Evolutionary conservation across 257 asterid species (phyloP).

Genomic region (Cynanchum wilfordii): DNA sequence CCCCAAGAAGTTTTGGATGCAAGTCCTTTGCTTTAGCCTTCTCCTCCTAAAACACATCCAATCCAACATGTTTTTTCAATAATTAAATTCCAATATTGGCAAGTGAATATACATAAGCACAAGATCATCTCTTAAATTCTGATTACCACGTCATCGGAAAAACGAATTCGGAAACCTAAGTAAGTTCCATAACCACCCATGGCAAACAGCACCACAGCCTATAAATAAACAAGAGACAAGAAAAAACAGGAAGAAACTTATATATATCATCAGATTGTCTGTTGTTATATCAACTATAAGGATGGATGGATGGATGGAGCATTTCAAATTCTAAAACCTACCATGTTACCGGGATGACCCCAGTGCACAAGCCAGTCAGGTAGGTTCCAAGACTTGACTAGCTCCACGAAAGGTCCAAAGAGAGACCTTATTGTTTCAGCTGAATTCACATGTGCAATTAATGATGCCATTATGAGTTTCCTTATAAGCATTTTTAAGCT

Average conservation of each 20-base stretch:
- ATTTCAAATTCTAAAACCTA: conserved; percentile 13
- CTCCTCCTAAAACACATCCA: conserved; percentile 55
- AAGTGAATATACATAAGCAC: neutral
- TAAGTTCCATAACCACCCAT: conserved; percentile 98
- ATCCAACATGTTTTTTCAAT: neutral
- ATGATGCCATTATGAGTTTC: conserved; percentile 8
- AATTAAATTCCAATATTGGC: neutral
- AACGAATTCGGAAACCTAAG: conserved; percentile 78
- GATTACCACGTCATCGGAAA: conserved; percentile 64
- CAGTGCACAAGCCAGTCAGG: conserved; percentile 94
- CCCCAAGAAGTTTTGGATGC: conserved; percentile 94
- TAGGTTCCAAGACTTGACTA: conserved; percentile 62
- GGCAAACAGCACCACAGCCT: conserved; percentile 93
- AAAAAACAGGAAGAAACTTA: neutral
- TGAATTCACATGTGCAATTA: conserved; percentile 25
- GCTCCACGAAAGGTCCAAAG: conserved; percentile 61
- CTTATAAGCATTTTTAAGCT: neutral
- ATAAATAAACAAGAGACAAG: conserved; percentile 17
- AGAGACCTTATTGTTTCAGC: conserved; percentile 63
- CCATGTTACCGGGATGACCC: conserved; percentile 99
- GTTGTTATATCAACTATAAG: neutral
- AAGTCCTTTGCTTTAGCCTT: conserved; percentile 91
- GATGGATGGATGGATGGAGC: neutral
- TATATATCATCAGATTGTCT: neutral
- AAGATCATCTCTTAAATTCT: conserved; percentile 7